Evolutionary conservation across 2,329 filamentous ascomycete species (phyloP).

Genomic region (Penicillium decumbens): DNA sequence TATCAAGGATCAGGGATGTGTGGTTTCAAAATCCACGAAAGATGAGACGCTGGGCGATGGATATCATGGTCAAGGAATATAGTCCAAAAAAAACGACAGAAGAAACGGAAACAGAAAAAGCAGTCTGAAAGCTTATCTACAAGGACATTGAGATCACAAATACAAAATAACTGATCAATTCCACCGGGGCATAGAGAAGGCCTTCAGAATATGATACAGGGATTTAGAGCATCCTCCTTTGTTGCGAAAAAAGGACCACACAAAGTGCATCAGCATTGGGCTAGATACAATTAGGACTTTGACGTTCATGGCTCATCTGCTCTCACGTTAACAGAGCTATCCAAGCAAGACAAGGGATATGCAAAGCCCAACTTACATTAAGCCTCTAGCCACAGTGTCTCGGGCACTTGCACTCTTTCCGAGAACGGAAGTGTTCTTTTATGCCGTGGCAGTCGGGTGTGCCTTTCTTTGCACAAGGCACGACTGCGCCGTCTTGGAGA

Average conservation of each 20-base stretch:
- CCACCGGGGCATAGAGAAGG: not conserved
- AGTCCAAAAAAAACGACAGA: not conserved
- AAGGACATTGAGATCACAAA: not conserved
- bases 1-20: not conserved
- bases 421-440: slow-evolving; percentile 30
- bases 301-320: not conserved
- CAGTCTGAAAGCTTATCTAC: not conserved
- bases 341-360: not conserved
- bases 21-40: not conserved
- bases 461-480: slow-evolving; percentile 33
- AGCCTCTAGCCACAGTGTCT: slow-evolving; percentile 20
- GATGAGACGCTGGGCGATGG: not conserved
- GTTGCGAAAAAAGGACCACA: not conserved
- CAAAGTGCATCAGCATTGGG: not conserved
- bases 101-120: not conserved
- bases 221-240: not conserved
- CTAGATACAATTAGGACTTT: not conserved
- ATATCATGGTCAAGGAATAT: not conserved
- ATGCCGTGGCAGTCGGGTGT: slow-evolving; percentile 30
- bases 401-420: slow-evolving; percentile 34
- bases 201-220: not conserved
- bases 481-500: slow-evolving; percentile 31
- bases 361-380: slow-evolving; percentile 2
- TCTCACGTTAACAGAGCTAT: slow-evolving; percentile 8
- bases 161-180: not conserved